These are phyloP conservation scores for Capsella bursapastoris DNA, from an alignment of 345 rosid species.

Conservation along the genomic window DNA sequence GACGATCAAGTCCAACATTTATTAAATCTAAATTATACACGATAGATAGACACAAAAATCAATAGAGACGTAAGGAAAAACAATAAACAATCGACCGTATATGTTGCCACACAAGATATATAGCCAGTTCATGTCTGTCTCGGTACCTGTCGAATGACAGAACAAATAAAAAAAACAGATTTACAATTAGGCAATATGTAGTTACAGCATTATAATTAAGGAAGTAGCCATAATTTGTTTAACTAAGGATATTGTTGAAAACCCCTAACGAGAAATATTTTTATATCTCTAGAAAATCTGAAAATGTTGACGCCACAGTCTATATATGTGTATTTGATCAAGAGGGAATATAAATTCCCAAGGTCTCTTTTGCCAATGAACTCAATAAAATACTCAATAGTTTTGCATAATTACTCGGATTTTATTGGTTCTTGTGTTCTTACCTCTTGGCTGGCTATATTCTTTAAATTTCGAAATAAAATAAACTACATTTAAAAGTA, in stretches of 20 bases:
- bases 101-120: slow-evolving; percentile 14
- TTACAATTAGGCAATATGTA: not conserved
- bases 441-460: slow-evolving; percentile 23
- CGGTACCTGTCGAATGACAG: slow-evolving; percentile 41
- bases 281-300: slow-evolving; percentile 15
- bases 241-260: not conserved
- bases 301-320: slow-evolving; percentile 23
- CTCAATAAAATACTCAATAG: slow-evolving; percentile 19
- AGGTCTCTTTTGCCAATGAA: slow-evolving; percentile 36
- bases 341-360: slow-evolving; percentile 28
- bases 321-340: slow-evolving; percentile 18
- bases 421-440: slow-evolving; percentile 17
- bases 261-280: slow-evolving; percentile 5
- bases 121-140: slow-evolving; percentile 39
- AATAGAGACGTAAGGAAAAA: not conserved
- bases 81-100: slow-evolving; percentile 14
- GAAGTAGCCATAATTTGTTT: not conserved
- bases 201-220: not conserved
- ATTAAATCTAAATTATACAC: slow-evolving; percentile 24
- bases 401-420: not conserved
- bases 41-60: slow-evolving; percentile 4
- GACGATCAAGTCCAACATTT: slow-evolving; percentile 23
- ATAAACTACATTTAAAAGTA: not conserved
- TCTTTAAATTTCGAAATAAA: not conserved
- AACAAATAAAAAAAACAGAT: not conserved